Evolutionary conservation across 306 rosid species (phyloP), one percentile per base, ranked within the genome.

Genomic region (Begonia loranthoides): DNA sequence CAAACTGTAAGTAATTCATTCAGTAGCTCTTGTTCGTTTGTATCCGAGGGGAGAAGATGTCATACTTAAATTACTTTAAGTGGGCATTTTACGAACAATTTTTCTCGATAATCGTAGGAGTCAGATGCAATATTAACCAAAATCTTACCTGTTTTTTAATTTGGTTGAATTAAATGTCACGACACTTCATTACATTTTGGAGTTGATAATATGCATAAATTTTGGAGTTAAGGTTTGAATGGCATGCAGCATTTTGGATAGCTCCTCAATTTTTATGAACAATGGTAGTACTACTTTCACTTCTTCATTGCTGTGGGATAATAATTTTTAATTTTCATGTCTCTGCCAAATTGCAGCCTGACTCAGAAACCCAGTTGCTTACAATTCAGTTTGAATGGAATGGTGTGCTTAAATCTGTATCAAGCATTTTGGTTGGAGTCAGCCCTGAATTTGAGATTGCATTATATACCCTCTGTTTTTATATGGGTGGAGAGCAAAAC

Each of bases 391-490:
- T 90, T 62, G 90, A 85, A 69, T 90, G 97, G 95, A 85, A 82
- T 56, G 95, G 90, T 33, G 79, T 90, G 58, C 83, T 90, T 52
- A 90, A 90, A 72, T 73, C 97, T 16, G 76, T 82, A 49, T 90
- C 97, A 34, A 85, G 97, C 87, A 82, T 90, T 60, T 68, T 89
- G 73, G 64, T 90, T 54, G 97, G 97, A 74, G 94, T 85, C 43
- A 90, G 95, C 83, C 97, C 97, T 59, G 97, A 90, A 73, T 90
- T 90, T 57, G 97, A 90, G 76, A 49, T 85, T 66, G 92, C 97
- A 51, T 66, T 90, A 66, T 90, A 90, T 49, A 80, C 92, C 40
- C 67, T 90, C 21, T 90, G 95, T 76, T 90, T 73, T 80, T 90
- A 49, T 59, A 58, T 56, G 46, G 97, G 94, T 19, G 72, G 52